Evolutionary conservation across 176 grass and related monocot genomes (phyloP).

Genomic region (Hyparrhenia diplandra): DNA sequence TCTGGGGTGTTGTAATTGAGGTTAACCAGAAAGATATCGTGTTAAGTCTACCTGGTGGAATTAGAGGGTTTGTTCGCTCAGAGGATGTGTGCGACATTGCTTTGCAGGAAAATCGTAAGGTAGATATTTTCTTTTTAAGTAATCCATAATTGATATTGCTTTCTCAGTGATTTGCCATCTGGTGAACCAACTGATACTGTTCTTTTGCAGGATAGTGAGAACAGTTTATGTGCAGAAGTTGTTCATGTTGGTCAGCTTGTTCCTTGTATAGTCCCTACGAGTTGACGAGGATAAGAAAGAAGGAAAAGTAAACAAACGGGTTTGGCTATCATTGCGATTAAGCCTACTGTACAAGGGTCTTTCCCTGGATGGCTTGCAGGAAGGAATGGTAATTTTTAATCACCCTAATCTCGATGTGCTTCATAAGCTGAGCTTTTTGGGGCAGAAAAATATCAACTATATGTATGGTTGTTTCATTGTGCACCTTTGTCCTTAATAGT

Average conservation of each 20-base stretch:
- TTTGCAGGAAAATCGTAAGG: constrained; percentile 39
- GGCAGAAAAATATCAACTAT: not conserved
- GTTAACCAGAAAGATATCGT: constrained; percentile 86
- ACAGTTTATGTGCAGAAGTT: constrained; percentile 51
- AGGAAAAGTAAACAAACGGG: constrained; percentile 71
- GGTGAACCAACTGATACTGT: constrained; percentile 7
- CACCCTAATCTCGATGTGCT: constrained; percentile 1
- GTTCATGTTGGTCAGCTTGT: constrained; percentile 83
- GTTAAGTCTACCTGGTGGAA: constrained; percentile 84
- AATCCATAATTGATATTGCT: constrained; percentile 5
- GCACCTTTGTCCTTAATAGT: not conserved
- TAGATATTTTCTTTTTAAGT: constrained; percentile 14
- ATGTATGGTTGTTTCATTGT: not conserved
- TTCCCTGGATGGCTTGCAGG: constrained; percentile 85
- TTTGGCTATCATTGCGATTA: constrained; percentile 78
- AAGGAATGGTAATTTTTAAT: constrained; percentile 74
- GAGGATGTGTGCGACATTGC: constrained; percentile 64
- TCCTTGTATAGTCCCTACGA: constrained; percentile 65
- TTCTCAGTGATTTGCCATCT: not conserved
- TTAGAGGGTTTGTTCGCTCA: constrained; percentile 82
- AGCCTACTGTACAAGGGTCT: constrained; percentile 82
- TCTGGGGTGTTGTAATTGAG: constrained; percentile 87
- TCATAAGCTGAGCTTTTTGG: constrained; percentile 9
- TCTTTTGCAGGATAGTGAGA: constrained; percentile 61
- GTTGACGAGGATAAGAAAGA: constrained; percentile 92